These are phyloP conservation scores for Magnolia officinalis DNA, from an alignment of 164 flowering plant species.

Conservation along the genomic window DNA sequence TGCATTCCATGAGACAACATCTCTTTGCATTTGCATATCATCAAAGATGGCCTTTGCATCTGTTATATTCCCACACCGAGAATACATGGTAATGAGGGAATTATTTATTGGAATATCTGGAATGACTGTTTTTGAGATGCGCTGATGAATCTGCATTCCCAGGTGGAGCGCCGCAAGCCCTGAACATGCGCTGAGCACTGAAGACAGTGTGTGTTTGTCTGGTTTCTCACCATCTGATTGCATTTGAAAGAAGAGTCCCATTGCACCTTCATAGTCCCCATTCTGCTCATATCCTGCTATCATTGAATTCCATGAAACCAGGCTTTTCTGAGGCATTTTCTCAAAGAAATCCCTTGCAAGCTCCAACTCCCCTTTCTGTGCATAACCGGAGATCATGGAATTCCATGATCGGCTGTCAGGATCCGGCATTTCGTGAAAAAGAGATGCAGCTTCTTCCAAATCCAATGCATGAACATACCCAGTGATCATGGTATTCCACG, in stretches of 20 bases:
- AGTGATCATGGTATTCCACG: conserved; percentile 21
- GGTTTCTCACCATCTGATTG: conserved; percentile 13
- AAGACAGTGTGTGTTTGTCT: conserved; percentile 19
- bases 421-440: conserved; percentile 14
- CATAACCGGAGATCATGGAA: conserved; percentile 16
- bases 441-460: conserved; percentile 11
- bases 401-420: conserved; percentile 18
- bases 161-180: conserved; percentile 12
- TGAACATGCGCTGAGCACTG: conserved; percentile 17
- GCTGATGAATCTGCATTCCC: conserved; percentile 22
- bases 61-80: conserved; percentile 18
- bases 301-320: conserved; percentile 22
- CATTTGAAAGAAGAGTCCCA: conserved; percentile 15
- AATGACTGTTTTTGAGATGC: conserved; percentile 7
- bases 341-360: conserved; percentile 15
- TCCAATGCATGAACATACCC: conserved; percentile 12
- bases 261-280: conserved; percentile 9
- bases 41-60: conserved; percentile 15
- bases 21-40: conserved; percentile 8
- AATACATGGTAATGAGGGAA: conserved; percentile 18
- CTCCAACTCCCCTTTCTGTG: conserved; percentile 11
- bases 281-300: conserved; percentile 20
- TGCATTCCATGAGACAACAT: conserved; percentile 21
- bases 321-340: conserved; percentile 13
- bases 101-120: conserved; percentile 16